Evolutionary conservation across 345 rosid species (phyloP).

Genomic region (Populus euphratica): DNA sequence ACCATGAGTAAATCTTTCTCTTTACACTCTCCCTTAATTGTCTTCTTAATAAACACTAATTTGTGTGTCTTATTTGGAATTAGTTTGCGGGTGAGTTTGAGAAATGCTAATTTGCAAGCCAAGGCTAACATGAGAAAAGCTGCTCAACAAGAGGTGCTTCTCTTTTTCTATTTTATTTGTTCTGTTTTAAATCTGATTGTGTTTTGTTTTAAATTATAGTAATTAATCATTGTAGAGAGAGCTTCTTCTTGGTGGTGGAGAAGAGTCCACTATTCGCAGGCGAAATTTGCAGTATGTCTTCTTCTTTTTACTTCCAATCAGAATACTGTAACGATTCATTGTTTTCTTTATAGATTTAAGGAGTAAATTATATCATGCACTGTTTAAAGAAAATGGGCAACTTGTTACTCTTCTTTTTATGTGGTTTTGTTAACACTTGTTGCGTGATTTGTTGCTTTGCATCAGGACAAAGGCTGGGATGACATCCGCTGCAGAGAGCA

Average conservation of each 20-base stretch:
- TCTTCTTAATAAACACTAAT: neutral
- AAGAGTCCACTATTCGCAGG: conserved; percentile 80
- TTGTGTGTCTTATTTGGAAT: conserved; percentile 3
- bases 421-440: neutral
- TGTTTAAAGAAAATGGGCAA: neutral
- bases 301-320: neutral
- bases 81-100: conserved; percentile 63
- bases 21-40: neutral
- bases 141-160: conserved; percentile 71
- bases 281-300: conserved; percentile 79
- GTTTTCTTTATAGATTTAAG: neutral
- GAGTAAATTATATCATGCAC: neutral
- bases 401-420: neutral
- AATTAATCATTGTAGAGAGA: conserved; percentile 52
- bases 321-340: neutral
- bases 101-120: conserved; percentile 92
- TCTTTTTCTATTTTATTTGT: neutral
- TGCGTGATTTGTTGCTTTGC: neutral
- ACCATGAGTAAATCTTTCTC: conserved; percentile 37
- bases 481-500: conserved; percentile 94
- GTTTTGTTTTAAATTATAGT: neutral
- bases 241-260: conserved; percentile 92
- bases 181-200: neutral
- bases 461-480: conserved; percentile 88
- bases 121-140: conserved; percentile 79